These are phyloP conservation scores for Sclerotinia subarctica DNA, from an alignment of 2,329 filamentous ascomycete genomes.

Conservation along the genomic window DNA sequence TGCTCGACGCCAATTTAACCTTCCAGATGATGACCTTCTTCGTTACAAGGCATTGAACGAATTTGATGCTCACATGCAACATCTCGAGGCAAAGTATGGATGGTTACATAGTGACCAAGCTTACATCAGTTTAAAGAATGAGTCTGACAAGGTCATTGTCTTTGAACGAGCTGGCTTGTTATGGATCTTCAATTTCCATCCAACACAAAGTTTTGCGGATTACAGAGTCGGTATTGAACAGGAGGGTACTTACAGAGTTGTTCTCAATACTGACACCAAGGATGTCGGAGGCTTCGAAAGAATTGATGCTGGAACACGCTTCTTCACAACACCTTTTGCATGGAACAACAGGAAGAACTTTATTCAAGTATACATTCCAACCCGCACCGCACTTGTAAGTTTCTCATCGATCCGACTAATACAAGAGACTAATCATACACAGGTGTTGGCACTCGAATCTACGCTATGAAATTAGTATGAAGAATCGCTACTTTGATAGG, in stretches of 20 bases:
- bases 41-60: constrained; percentile 90
- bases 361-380: constrained; percentile 86
- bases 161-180: constrained; percentile 89
- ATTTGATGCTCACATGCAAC: constrained; percentile 91
- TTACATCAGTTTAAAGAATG: constrained; percentile 91
- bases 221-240: constrained; percentile 87
- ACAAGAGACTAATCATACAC: constrained; percentile 21
- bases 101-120: constrained; percentile 86
- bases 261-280: constrained; percentile 76
- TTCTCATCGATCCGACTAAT: background rate
- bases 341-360: constrained; percentile 93
- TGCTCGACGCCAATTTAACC: constrained; percentile 86
- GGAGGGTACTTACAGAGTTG: constrained; percentile 79
- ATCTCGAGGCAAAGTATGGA: constrained; percentile 80
- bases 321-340: constrained; percentile 85
- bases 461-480: constrained; percentile 32
- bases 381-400: constrained; percentile 76
- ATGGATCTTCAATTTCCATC: constrained; percentile 96
- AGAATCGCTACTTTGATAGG: background rate
- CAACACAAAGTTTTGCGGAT: constrained; percentile 78
- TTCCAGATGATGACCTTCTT: constrained; percentile 79
- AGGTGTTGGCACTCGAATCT: constrained; percentile 41
- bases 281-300: constrained; percentile 77
- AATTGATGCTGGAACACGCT: constrained; percentile 75
- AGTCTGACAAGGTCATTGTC: constrained; percentile 88